Percentiles rank a stretch among this genome's conserved stretches.
phyloP scores from a whole-genome alignment of 1,284 basidiomycete genomes.

The Trametes hirsuta region DNA sequence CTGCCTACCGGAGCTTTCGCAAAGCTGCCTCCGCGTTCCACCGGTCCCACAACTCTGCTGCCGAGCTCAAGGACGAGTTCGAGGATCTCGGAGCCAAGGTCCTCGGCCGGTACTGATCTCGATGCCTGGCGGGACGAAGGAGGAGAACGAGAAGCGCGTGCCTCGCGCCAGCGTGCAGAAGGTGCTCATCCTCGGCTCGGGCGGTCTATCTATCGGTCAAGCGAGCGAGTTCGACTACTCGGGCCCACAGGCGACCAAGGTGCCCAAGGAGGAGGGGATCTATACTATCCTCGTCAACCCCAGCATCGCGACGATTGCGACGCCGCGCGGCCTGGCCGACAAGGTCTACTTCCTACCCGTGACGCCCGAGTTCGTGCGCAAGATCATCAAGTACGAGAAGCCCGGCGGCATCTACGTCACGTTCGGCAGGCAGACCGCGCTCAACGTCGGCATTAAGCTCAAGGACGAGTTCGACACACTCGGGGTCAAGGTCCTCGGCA shows the following conservation, averaged over 20 bases:
- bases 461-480: conserved; percentile 92
- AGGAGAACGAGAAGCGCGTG: conserved; percentile 78
- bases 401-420: conserved; percentile 99
- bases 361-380: conserved; percentile 96
- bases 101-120: conserved; percentile 79
- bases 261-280: conserved; percentile 97
- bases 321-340: conserved; percentile 95
- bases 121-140: conserved; percentile 88
- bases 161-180: conserved; percentile 87
- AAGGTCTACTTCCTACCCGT: conserved; percentile 99
- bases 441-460: conserved; percentile 96
- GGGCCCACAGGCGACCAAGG: conserved; percentile 98
- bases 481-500: conserved; percentile 93
- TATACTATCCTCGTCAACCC: conserved; percentile 99
- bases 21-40: too few relatives aligned
- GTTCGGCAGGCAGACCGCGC: conserved; percentile 97
- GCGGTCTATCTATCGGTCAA: conserved; percentile 96
- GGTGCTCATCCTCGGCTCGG: conserved; percentile 97
- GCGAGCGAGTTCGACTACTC: conserved; percentile 99
- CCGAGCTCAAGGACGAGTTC: too few relatives aligned
- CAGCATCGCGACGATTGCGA: conserved; percentile 99
- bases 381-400: conserved; percentile 98
- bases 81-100: too few relatives aligned
- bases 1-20: too few relatives aligned
- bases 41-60: too few relatives aligned